phyloP scores from a whole-genome alignment of 768 basidiomycete genomes.

The Rickenella mellea region DNA sequence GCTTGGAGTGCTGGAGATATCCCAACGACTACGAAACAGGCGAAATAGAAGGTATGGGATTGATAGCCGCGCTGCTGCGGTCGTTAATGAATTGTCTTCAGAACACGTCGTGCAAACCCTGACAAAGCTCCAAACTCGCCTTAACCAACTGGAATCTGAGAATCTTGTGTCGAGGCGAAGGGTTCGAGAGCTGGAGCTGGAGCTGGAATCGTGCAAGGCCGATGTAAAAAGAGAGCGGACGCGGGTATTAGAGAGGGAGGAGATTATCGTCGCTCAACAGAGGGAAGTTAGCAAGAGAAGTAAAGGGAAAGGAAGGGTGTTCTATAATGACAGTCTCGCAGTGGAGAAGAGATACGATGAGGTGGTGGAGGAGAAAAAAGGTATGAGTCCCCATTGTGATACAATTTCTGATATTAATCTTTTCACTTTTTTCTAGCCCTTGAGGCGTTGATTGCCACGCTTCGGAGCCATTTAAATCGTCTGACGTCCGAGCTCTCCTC shows the following conservation, averaged over 20 bases:
- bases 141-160: constrained; percentile 70
- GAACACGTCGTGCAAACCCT: constrained; percentile 57
- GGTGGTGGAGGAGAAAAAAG: constrained; percentile 84
- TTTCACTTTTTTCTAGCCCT: constrained; percentile 42
- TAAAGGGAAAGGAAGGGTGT: background rate
- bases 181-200: constrained; percentile 80
- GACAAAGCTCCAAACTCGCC: constrained; percentile 52
- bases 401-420: constrained; percentile 1
- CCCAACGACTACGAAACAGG: constrained; percentile 33
- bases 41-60: constrained; percentile 53
- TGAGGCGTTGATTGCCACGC: constrained; percentile 65
- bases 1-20: constrained; percentile 41
- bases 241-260: constrained; percentile 48
- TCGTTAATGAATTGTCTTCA: constrained; percentile 15
- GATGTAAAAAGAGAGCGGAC: constrained; percentile 68
- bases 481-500: constrained; percentile 72
- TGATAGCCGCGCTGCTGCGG: background rate
- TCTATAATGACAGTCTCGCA: background rate
- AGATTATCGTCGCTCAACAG: constrained; percentile 27
- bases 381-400: constrained; percentile 28
- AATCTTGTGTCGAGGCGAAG: constrained; percentile 74
- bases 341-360: constrained; percentile 48
- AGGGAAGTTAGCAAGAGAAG: constrained; percentile 7
- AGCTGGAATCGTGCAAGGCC: constrained; percentile 76
- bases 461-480: constrained; percentile 67